phyloP scores from a whole-genome alignment of 2,329 filamentous ascomycete species.

The Byssoonygena ceratinophila region DNA sequence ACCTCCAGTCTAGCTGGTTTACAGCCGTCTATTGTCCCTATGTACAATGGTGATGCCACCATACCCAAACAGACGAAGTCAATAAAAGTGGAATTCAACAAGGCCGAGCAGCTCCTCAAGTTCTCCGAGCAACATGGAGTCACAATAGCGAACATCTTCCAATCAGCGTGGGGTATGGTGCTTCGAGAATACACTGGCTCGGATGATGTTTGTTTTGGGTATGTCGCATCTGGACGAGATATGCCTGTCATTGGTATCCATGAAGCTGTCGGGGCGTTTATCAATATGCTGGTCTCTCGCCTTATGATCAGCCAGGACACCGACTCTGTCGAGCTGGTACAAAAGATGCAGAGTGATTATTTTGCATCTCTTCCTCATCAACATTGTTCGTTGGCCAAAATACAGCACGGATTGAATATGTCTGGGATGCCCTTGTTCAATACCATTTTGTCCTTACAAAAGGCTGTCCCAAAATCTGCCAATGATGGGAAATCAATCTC shows the following conservation, averaged over 20 bases:
- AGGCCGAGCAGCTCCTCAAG: too few species aligned
- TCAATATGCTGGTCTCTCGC: conserved; percentile 29
- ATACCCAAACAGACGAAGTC: too few species aligned
- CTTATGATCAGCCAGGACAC: neutral
- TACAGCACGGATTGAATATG: conserved; percentile 36
- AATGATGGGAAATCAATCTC: neutral
- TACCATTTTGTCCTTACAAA: conserved; percentile 19
- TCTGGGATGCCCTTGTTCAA: conserved; percentile 35
- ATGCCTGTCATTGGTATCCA: conserved; percentile 29
- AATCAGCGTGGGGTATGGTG: conserved; percentile 20
- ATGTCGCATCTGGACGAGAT: conserved; percentile 25
- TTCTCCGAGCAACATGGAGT: conserved; percentile 11
- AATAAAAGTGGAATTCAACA: too few species aligned
- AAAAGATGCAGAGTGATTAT: conserved; percentile 21
- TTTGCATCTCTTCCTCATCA: conserved; percentile 10
- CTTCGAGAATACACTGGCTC: conserved; percentile 14
- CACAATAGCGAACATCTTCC: conserved; percentile 20
- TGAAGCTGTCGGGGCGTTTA: conserved; percentile 33
- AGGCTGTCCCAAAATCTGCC: neutral
- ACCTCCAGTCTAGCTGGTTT: too few species aligned
- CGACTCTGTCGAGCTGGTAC: neutral
- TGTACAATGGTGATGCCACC: too few species aligned
- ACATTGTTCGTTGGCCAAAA: conserved; percentile 27
- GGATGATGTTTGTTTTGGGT: conserved; percentile 24
- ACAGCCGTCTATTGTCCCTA: too few species aligned